Percentiles rank a stretch among this genome's conserved stretches.
Evolutionary conservation across 73 alveolate genomes (phyloP).

Genomic region (Paramecium sonneborni): DNA sequence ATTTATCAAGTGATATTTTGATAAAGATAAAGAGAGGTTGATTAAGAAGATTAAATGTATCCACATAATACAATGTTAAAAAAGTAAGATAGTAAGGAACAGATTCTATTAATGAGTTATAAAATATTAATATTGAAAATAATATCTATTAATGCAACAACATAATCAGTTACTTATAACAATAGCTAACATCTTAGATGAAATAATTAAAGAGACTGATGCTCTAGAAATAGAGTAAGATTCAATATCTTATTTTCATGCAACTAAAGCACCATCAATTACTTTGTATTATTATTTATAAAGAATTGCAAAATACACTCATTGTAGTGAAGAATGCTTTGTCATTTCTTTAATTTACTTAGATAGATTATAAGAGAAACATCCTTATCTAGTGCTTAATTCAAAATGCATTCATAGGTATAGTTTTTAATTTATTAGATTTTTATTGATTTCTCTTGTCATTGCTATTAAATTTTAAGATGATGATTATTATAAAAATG

Average conservation of each 20-base stretch:
- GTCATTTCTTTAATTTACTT: conserved; percentile 75
- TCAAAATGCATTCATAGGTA: conserved; percentile 72
- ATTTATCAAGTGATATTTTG: background rate
- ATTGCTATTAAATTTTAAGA: conserved; percentile 79
- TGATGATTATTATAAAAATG: conserved; percentile 75
- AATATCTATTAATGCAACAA: conserved; percentile 70
- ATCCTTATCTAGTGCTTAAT: conserved; percentile 63
- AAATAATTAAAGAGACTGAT: conserved; percentile 47
- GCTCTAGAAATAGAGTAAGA: background rate
- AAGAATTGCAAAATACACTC: conserved; percentile 74
- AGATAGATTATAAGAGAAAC: conserved; percentile 71
- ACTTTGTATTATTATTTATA: conserved; percentile 66
- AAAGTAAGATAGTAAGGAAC: background rate
- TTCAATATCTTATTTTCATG: conserved; percentile 48
- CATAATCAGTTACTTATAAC: conserved; percentile 7
- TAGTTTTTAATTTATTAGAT: conserved; percentile 70
- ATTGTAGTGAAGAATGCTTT: conserved; percentile 72
- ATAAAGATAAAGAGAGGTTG: background rate
- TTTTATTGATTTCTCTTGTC: conserved; percentile 75
- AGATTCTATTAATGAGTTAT: background rate
- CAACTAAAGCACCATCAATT: conserved; percentile 73
- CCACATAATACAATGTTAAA: background rate
- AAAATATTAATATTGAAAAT: background rate
- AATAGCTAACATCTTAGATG: conserved; percentile 28
- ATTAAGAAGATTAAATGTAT: background rate